Percentiles rank a stretch among this genome's conserved stretches.
Conservation (phyloP, 306 rosid genomes). For the Dryas alaskensis region DNA sequence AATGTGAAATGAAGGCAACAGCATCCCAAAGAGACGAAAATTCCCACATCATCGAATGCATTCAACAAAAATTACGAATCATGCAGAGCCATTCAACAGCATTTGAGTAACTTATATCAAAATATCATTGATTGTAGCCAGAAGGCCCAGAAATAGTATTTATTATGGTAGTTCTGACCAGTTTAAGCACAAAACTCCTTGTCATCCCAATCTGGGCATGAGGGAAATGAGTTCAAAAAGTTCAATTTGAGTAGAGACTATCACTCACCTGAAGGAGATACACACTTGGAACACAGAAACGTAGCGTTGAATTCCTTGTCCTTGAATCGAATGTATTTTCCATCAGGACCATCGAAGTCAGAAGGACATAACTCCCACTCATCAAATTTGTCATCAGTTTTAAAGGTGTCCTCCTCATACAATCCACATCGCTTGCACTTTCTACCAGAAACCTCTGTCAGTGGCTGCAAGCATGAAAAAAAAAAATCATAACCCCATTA, state of each 20-base stretch:
- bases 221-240: background rate
- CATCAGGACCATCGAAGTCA: slow-evolving; percentile 54
- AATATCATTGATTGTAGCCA: background rate
- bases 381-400: slow-evolving; percentile 61
- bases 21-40: background rate
- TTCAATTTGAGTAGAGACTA: slow-evolving; percentile 8
- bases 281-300: slow-evolving; percentile 60
- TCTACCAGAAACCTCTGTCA: slow-evolving; percentile 50
- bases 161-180: background rate
- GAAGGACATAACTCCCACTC: slow-evolving; percentile 97
- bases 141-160: background rate
- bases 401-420: slow-evolving; percentile 65
- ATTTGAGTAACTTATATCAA: background rate
- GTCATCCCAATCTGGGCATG: background rate
- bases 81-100: background rate
- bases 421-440: slow-evolving; percentile 95
- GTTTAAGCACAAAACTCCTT: background rate
- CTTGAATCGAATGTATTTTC: slow-evolving; percentile 48
- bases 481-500: slow-evolving; percentile 25
- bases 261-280: slow-evolving; percentile 52
- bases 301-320: slow-evolving; percentile 70
- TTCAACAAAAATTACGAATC: background rate
- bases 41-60: background rate
- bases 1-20: background rate
- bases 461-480: slow-evolving; percentile 62